Evolutionary conservation across 345 rosid species (phyloP).

Genomic region (Citrus cavaleriei): DNA sequence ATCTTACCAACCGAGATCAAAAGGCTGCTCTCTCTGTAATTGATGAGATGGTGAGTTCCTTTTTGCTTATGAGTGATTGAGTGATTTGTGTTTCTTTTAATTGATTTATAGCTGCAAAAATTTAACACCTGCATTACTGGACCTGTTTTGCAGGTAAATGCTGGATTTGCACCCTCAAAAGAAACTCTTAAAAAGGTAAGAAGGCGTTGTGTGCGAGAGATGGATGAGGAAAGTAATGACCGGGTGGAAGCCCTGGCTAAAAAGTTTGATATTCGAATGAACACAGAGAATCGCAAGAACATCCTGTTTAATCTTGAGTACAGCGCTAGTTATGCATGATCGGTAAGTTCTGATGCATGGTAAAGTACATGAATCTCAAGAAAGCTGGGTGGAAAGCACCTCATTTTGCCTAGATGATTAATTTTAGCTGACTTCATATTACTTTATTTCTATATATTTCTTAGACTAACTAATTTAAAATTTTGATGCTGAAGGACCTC

Average conservation of each 20-base stretch:
- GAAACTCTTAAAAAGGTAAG: slow-evolving; percentile 70
- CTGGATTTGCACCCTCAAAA: slow-evolving; percentile 80
- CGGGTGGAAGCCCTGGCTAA: slow-evolving; percentile 49
- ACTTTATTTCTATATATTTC: background rate
- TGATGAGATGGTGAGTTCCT: slow-evolving; percentile 64
- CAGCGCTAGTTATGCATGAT: slow-evolving; percentile 49
- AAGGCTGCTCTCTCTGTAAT: slow-evolving; percentile 67
- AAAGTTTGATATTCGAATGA: slow-evolving; percentile 60
- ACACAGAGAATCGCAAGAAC: slow-evolving; percentile 66
- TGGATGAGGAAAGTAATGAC: slow-evolving; percentile 66
- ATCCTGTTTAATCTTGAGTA: slow-evolving; percentile 67
- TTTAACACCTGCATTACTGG: slow-evolving; percentile 1
- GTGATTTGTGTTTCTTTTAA: background rate
- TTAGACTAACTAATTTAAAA: background rate
- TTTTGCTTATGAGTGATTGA: background rate
- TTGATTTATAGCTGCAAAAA: background rate
- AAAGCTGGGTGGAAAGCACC: background rate
- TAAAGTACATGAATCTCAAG: background rate
- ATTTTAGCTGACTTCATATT: background rate
- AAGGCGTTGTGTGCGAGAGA: slow-evolving; percentile 80
- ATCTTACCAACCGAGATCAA: slow-evolving; percentile 79
- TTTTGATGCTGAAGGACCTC: background rate
- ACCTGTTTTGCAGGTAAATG: slow-evolving; percentile 47
- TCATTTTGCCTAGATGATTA: background rate
- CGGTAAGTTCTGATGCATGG: slow-evolving; percentile 15